phyloP scores from a whole-genome alignment of 495 filamentous ascomycete genomes.

The Daldinia vernicosa region DNA sequence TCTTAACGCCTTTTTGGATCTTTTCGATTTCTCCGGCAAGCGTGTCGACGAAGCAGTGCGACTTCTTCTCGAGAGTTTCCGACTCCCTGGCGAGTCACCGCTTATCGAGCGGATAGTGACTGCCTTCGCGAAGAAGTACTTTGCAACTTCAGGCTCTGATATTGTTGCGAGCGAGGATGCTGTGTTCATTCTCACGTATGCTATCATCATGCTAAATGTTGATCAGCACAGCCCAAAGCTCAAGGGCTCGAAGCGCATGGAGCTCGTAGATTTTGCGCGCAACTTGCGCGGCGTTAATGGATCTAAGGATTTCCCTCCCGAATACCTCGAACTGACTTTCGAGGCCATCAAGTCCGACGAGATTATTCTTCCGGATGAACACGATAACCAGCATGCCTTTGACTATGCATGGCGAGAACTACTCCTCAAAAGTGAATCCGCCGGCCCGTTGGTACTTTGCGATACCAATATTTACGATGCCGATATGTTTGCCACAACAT shows the following conservation, averaged over 20 bases:
- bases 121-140: constrained; percentile 87
- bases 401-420: constrained; percentile 98
- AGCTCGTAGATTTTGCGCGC: constrained; percentile 76
- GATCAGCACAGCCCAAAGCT: constrained; percentile 95
- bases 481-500: constrained; percentile 96
- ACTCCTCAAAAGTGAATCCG: constrained; percentile 81
- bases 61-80: constrained; percentile 88
- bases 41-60: constrained; percentile 90
- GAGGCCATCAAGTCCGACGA: constrained; percentile 91
- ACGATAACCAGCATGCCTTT: constrained; percentile 94
- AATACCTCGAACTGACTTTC: constrained; percentile 88
- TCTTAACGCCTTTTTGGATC: constrained; percentile 81
- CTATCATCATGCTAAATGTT: constrained; percentile 94
- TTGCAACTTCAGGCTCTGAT: constrained; percentile 71
- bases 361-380: constrained; percentile 96
- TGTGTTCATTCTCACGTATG: constrained; percentile 91
- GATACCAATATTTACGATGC: constrained; percentile 95
- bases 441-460: constrained; percentile 77
- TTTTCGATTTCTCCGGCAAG: constrained; percentile 86
- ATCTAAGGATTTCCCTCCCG: constrained; percentile 81
- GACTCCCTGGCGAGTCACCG: constrained; percentile 88
- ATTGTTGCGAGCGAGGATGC: constrained; percentile 88
- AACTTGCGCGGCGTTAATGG: constrained; percentile 91
- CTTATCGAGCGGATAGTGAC: constrained; percentile 94
- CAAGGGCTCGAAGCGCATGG: constrained; percentile 84